Evolutionary conservation across 1,284 basidiomycete species (phyloP), one percentile per base, ranked within the genome.

Genomic region (Mrakiaceae sp.): DNA sequence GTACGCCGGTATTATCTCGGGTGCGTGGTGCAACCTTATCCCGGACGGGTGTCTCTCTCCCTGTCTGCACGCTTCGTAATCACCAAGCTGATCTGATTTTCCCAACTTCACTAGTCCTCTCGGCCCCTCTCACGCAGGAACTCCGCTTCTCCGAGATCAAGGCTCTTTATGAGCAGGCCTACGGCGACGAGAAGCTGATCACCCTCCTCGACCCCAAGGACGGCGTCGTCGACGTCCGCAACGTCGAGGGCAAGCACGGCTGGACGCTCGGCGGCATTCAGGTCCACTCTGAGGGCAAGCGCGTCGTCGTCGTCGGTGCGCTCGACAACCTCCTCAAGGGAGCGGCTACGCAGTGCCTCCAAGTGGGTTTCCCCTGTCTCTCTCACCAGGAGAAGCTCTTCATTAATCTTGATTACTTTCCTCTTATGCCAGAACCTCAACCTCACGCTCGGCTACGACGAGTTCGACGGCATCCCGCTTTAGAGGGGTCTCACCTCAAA

Each of bases 271-370:
- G 96, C 66, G 95, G 95, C 3, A 86, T 95, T 74, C 96, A 98
- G 77, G 88, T 98, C 10, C 90, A 96, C 75, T 88, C 86, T 66
- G 81, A 82, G 52, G 89, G 90, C 0, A 87, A 90, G 72, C 80
- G 95, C 56, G 95, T 89, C 3, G 95, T 98, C 14, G 84, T 97
- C 5, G 91, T 96, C 10, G 92, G 90, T 64, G 90, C 91, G 0
- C 77, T 98, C 69, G 96, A 98, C 75, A 98, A 98, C 78, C 78
- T 98, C 66, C 81, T 98, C 68, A 98, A 98, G 77, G 95, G 95
- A 9, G 96, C 95, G 58, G 95, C 95, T 6, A 98, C 95, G 16
- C 96, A 98, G 77, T 98, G 94, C 76, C 74, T 98, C 67, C 92
- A 94, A 81, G 89, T 90, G 66, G 52, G 84, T 74, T 10, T 49